A percentile compares a stretch with the other conserved stretches of the same genome.
These are phyloP conservation scores for Aspergillus campestris DNA, from an alignment of 495 filamentous ascomycete genomes.

Conservation along the genomic window DNA sequence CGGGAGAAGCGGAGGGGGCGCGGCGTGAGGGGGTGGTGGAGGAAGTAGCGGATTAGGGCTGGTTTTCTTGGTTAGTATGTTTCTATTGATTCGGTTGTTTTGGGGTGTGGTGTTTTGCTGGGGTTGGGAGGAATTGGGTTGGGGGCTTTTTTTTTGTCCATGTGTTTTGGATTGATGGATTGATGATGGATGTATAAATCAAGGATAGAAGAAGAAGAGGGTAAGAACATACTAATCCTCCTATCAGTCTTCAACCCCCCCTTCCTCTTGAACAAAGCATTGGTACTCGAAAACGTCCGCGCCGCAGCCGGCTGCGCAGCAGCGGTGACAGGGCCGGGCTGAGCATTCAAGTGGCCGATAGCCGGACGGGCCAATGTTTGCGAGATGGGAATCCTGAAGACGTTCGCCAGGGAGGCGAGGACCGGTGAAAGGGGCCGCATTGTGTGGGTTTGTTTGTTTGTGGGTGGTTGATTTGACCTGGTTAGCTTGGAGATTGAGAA, in stretches of 20 bases:
- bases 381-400: slow-evolving; percentile 35
- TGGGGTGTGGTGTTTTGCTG: not conserved
- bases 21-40: slow-evolving; percentile 55
- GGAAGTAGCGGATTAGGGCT: slow-evolving; percentile 59
- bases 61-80: slow-evolving; percentile 15
- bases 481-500: not conserved
- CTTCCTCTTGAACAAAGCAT: slow-evolving; percentile 28
- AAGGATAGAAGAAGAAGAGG: not conserved
- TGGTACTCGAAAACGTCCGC: slow-evolving; percentile 37
- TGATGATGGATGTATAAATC: not conserved
- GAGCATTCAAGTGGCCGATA: slow-evolving; percentile 14
- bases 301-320: slow-evolving; percentile 20
- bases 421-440: slow-evolving; percentile 37
- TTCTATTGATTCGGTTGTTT: slow-evolving; percentile 1
- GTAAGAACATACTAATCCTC: slow-evolving; percentile 40
- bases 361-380: slow-evolving; percentile 23
- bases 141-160: not conserved
- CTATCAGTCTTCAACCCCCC: slow-evolving; percentile 17
- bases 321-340: slow-evolving; percentile 22
- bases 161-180: not conserved
- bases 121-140: not conserved
- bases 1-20: slow-evolving; percentile 80
- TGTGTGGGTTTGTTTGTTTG: slow-evolving; percentile 11
- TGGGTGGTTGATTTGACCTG: slow-evolving; percentile 7
- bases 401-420: slow-evolving; percentile 38